A percentile compares a stretch with the other conserved stretches of the same genome.
These are phyloP conservation scores for Arctium lappa DNA, from an alignment of 129 eudicot genomes.

Conservation along the genomic window DNA sequence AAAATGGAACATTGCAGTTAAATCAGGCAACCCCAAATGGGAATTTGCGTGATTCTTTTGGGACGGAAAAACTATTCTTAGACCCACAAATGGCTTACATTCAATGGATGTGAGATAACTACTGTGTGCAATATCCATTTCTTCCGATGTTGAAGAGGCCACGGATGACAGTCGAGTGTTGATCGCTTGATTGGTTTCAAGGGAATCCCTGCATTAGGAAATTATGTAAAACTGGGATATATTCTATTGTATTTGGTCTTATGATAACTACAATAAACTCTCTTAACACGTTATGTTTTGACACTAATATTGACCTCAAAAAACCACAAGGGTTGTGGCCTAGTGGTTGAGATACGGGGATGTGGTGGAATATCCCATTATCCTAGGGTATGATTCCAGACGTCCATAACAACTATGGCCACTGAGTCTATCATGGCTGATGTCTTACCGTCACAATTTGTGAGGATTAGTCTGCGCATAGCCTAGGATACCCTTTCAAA, in stretches of 20 bases:
- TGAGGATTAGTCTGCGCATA: neutral
- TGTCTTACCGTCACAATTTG: neutral
- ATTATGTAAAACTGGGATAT: neutral
- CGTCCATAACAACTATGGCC: neutral
- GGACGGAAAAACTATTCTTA: neutral
- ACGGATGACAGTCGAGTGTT: constrained; percentile 33
- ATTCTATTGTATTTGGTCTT: neutral
- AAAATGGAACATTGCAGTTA: neutral
- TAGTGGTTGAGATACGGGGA: neutral
- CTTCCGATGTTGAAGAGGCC: constrained; percentile 43
- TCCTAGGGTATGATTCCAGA: neutral
- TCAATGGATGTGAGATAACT: constrained; percentile 45
- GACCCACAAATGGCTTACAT: constrained; percentile 27
- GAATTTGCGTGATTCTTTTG: neutral
- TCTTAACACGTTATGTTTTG: neutral
- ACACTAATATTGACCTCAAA: neutral
- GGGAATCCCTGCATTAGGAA: constrained; percentile 31
- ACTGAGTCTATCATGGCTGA: neutral
- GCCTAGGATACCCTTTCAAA: neutral
- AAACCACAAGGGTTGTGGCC: neutral
- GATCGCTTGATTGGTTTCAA: constrained; percentile 32
- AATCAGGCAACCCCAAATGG: neutral
- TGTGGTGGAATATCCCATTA: neutral
- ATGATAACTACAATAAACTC: neutral
- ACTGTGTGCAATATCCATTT: constrained; percentile 31